Base-by-base conservation (phyloP, 2,329 filamentous ascomycete species). In the Botrytis medusae region DNA sequence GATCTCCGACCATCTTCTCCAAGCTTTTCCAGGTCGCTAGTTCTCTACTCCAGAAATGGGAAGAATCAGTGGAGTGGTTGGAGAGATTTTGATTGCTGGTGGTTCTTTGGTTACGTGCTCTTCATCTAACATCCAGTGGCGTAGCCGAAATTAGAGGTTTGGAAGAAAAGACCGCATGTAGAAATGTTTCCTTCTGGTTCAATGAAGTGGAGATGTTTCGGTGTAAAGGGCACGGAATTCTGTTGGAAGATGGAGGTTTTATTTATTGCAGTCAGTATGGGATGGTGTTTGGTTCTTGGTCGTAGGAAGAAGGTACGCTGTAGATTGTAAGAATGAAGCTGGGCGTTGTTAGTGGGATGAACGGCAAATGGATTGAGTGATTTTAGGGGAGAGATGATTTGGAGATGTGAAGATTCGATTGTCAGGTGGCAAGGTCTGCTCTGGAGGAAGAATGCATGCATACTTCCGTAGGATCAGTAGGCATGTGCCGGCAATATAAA, bases 1-100 rank as follows among this genome's bases (percentile, higher is more conserved):
- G 69, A 63, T 64, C 69, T 71, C 69, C 40, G 68, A n/a, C 46
- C 46, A 6, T 68, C 59, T 70, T 62, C 54, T 70, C 68, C 54
- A 70, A 70, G 37, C 54, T 29, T 46, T 67, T 46, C 57, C n/a
- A 62, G 64, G 20, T 40, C 54, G 32, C 44, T 46, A 32, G 32
- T 12, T 20, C 25, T 32, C 22, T 20, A 48, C 68, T 62, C 68
- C 22, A 70, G 54, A 48, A 61, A 46, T 59, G 68, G 51, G 51
- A 44, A 44, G 57, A 70, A 37, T 37, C 8, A 25, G 57, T 62
- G 59, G 44, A 61, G 42, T 48, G 22, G 29, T n/a, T 34, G 40
- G 40, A 46, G 54, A 61, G 16, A n/a, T 59, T 69, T 18, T n/a
- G 37, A 59, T 44, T 44, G 48, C 9, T 57, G 34, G 25, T 44